phyloP scores from a whole-genome alignment of 208 protist genomes.

The Zelonia costaricensis region DNA sequence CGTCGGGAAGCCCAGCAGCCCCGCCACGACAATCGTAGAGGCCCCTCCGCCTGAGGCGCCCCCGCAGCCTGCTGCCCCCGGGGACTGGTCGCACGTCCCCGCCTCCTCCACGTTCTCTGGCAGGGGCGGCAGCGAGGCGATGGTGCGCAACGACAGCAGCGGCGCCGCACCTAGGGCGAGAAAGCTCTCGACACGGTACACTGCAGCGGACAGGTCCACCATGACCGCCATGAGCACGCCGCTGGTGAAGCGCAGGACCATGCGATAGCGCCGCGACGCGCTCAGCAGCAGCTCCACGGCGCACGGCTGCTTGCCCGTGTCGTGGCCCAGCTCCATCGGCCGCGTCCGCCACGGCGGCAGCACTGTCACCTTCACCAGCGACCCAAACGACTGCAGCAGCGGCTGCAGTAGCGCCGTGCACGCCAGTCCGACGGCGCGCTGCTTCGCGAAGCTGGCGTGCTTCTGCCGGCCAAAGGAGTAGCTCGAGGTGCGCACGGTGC shows the following conservation, averaged over 20 bases:
- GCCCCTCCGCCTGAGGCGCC: slow-evolving; percentile 5
- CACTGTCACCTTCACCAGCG: slow-evolving; percentile 40
- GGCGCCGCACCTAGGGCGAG: slow-evolving; percentile 53
- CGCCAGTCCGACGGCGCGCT: slow-evolving; percentile 42
- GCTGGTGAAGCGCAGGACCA: slow-evolving; percentile 59
- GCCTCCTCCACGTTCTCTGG: slow-evolving; percentile 15
- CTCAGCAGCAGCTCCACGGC: slow-evolving; percentile 45
- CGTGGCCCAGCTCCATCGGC: slow-evolving; percentile 58
- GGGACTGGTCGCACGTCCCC: too few relatives aligned
- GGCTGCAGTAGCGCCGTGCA: slow-evolving; percentile 53
- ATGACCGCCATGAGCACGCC: slow-evolving; percentile 69
- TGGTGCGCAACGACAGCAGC: slow-evolving; percentile 40
- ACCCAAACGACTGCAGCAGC: slow-evolving; percentile 53
- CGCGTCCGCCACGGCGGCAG: slow-evolving; percentile 61
- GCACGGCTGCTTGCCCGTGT: slow-evolving; percentile 42
- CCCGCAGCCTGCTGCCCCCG: not conserved
- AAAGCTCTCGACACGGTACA: slow-evolving; percentile 68
- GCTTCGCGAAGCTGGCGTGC: slow-evolving; percentile 61
- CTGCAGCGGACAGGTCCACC: slow-evolving; percentile 50
- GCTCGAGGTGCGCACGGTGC: slow-evolving; percentile 66
- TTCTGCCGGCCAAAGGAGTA: slow-evolving; percentile 68
- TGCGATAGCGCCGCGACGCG: slow-evolving; percentile 55
- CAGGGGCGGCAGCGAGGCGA: slow-evolving; percentile 17
- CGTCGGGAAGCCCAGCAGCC: slow-evolving; percentile 29
- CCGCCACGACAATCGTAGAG: slow-evolving; percentile 39